phyloP scores from a whole-genome alignment of 2,329 filamentous ascomycete species.

The Fusarium sp. region DNA sequence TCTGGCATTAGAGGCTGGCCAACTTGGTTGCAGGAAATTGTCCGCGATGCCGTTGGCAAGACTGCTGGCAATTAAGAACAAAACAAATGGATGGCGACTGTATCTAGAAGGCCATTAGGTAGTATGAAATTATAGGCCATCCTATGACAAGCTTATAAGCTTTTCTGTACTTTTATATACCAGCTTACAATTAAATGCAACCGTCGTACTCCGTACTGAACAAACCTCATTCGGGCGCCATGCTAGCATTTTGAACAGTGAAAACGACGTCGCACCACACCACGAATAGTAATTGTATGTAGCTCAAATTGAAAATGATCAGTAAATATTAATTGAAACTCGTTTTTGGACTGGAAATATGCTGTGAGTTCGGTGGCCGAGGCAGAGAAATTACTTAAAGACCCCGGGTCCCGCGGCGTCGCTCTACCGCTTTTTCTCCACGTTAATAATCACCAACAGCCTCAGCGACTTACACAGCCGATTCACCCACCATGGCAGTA shows the following conservation, averaged over 20 bases:
- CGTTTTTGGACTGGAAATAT: not conserved
- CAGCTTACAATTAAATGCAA: not conserved
- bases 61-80: not conserved
- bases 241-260: not conserved
- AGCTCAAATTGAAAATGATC: not conserved
- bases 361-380: not conserved
- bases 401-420: not conserved
- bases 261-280: not conserved
- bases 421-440: not conserved
- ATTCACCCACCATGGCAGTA: not conserved
- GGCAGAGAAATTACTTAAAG: not conserved
- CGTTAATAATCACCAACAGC: not conserved
- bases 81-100: not conserved
- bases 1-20: conserved; percentile 54
- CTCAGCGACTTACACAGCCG: not conserved
- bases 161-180: not conserved
- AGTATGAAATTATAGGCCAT: not conserved
- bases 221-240: fast-evolving
- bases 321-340: fast-evolving
- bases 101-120: not conserved
- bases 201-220: too few species aligned
- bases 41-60: conserved; percentile 45
- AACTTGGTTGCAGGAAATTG: conserved; percentile 47
- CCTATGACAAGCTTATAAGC: not conserved
- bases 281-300: not conserved